phyloP scores from a whole-genome alignment of 2,329 filamentous ascomycete genomes.

The Coniella vitis region DNA sequence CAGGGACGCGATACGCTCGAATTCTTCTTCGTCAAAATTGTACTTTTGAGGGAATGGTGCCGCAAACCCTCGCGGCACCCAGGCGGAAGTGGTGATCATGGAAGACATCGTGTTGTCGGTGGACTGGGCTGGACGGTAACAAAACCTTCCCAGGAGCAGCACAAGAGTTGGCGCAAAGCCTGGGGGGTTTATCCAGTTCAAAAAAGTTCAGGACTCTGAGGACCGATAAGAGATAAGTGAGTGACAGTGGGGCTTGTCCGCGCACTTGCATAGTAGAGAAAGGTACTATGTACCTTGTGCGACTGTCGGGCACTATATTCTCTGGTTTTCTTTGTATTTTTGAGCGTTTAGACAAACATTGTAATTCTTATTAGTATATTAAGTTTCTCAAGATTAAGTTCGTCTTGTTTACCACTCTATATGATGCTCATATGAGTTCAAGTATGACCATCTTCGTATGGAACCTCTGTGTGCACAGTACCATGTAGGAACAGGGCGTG shows the following conservation, averaged over 20 bases:
- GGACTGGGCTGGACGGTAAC: not conserved
- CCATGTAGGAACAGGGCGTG: too few species aligned
- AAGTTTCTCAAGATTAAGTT: too few species aligned
- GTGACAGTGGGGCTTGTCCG: not conserved
- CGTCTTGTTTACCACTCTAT: too few species aligned
- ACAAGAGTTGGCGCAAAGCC: not conserved
- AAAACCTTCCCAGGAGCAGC: not conserved
- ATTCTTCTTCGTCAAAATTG: slow-evolving; percentile 67
- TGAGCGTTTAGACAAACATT: too few species aligned
- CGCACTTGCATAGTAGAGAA: too few species aligned
- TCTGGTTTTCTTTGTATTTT: too few species aligned
- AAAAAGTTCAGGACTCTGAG: not conserved
- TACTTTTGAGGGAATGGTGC: slow-evolving; percentile 71
- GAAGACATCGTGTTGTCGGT: slow-evolving; percentile 39
- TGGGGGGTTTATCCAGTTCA: not conserved
- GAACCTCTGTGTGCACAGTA: too few species aligned
- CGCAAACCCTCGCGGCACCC: slow-evolving; percentile 71
- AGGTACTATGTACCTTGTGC: too few species aligned
- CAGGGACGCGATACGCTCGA: slow-evolving; percentile 66
- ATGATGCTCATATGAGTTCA: too few species aligned
- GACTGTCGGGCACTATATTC: too few species aligned
- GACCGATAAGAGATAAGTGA: not conserved
- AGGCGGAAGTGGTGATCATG: slow-evolving; percentile 71
- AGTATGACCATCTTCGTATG: too few species aligned
- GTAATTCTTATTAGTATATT: too few species aligned